Evolutionary conservation across 345 rosid genomes (phyloP).

Genomic region (Balakata baccata): DNA sequence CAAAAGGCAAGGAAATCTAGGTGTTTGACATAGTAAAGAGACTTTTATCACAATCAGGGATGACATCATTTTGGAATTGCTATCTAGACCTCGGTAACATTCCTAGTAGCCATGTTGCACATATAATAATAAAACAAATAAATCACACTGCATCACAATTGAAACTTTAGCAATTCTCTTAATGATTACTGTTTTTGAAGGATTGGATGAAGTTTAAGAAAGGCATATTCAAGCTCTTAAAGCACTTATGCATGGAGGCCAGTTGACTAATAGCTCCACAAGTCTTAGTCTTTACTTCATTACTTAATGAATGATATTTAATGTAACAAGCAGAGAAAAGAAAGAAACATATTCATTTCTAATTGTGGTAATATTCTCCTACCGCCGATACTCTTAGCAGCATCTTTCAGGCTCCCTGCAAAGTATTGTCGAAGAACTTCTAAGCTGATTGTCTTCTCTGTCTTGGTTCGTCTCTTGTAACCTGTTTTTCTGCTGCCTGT

Average conservation of each 20-base stretch:
- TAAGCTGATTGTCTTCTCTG: slow-evolving; percentile 84
- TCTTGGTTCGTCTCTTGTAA: slow-evolving; percentile 63
- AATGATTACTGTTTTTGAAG: background rate
- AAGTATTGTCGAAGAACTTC: slow-evolving; percentile 79
- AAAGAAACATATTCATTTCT: slow-evolving; percentile 16
- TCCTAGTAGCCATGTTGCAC: background rate
- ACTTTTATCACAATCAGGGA: background rate
- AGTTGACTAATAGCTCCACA: background rate
- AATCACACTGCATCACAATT: background rate
- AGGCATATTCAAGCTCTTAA: background rate
- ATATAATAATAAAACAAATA: background rate
- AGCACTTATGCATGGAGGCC: background rate
- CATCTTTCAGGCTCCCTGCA: slow-evolving; percentile 96
- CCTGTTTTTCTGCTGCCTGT: slow-evolving; percentile 45
- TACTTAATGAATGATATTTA: background rate
- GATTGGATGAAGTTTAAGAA: background rate
- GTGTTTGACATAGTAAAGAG: background rate
- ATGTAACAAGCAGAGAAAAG: background rate
- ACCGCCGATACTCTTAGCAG: slow-evolving; percentile 94
- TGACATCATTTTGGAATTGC: background rate
- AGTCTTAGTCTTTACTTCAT: slow-evolving; percentile 3
- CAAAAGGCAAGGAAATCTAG: background rate
- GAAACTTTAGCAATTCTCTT: slow-evolving; percentile 8
- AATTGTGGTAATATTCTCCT: slow-evolving; percentile 31
- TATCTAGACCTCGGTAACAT: background rate